These are phyloP conservation scores for Chlorella vulgaris DNA, from an alignment of 139 green algal species.

Conservation along the genomic window DNA sequence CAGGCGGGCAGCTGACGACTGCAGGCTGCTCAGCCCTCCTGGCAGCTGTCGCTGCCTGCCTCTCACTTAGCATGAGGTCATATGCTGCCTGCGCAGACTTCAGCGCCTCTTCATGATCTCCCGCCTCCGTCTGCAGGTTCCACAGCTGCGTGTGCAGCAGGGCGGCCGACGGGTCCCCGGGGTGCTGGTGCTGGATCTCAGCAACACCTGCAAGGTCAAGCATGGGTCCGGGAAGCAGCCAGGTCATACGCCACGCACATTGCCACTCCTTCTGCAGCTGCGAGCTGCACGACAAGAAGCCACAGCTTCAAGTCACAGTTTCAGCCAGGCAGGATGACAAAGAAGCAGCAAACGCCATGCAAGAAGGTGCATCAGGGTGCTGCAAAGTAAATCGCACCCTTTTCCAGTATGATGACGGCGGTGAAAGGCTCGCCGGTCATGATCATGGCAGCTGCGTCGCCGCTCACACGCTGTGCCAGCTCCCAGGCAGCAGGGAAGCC, in stretches of 20 bases:
- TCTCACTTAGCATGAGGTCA: conserved; percentile 23
- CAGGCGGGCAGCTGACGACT: too few relatives aligned
- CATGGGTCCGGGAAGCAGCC: too few relatives aligned
- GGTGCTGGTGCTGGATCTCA: conserved; percentile 4
- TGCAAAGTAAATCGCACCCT: conserved; percentile 7
- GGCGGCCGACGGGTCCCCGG: neutral
- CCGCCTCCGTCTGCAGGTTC: conserved; percentile 9
- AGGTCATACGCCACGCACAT: too few relatives aligned
- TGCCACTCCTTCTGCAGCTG: too few relatives aligned
- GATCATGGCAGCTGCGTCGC: conserved; percentile 6
- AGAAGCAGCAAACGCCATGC: neutral
- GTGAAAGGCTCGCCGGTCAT: neutral
- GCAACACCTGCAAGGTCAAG: neutral
- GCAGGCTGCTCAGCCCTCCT: too few relatives aligned
- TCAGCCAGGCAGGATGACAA: too few relatives aligned
- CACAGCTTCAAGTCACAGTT: too few relatives aligned
- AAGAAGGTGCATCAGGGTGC: too few relatives aligned
- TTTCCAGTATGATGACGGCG: neutral
- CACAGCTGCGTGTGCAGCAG: conserved; percentile 31
- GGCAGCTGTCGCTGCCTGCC: too few relatives aligned
- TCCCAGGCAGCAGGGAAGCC: conserved; percentile 12
- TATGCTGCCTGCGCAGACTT: conserved; percentile 16
- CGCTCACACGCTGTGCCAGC: neutral
- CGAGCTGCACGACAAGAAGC: too few relatives aligned
- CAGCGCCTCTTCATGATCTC: neutral